Evolutionary conservation across 2,329 filamentous ascomycete genomes (phyloP), one percentile per base, ranked within the genome.

Genomic region (Tolypocladium endophyticum): DNA sequence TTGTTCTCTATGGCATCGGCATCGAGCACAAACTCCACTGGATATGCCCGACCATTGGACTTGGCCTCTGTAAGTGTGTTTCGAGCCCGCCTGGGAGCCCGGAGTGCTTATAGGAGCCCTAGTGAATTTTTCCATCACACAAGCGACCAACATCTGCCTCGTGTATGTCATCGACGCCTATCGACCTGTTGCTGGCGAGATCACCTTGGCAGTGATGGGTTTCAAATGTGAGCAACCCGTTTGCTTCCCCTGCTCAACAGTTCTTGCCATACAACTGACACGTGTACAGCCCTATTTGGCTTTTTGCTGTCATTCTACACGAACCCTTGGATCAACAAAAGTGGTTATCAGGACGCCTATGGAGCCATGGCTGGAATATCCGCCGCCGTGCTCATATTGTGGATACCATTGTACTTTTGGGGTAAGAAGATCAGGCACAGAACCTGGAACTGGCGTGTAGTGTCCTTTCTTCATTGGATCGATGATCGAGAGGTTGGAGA

Each of bases 291-390:
- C 20, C 67, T 78, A 9, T 84, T 85, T 65, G 82, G 81, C 5
- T 85, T 85, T 66, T 70, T 85, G 1, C 72, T 85, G 1, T 81
- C 78, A 0, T 85, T 85, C 66, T 85, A 85, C 66, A 84, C 81
- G 1, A 85, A 85, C 64, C 76, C 80, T 0, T 85, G 82, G 82
- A 76, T 85, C 43, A 69, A 73, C 8, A 36, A 73, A 59, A 69
- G 69, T 1, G 83, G 82, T 0, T 85, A 85, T 64, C 62, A 72
- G 16, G 71, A 75, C 41, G 77, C 81, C 2, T 85, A 77, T 62
- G 81, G 81, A 4, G 73, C 76, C n/a, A 84, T 85, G 81, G 82
- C 81, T 9, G 81, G 75, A 14, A 83, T 85, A 54, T 71, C 77
- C 12, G 77, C 73, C 16, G 72, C 64, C 18, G 69, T 83, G 4